These are phyloP conservation scores for Sporothrix pseudoabietina DNA, from an alignment of 2,329 filamentous ascomycete genomes.

Conservation along the genomic window DNA sequence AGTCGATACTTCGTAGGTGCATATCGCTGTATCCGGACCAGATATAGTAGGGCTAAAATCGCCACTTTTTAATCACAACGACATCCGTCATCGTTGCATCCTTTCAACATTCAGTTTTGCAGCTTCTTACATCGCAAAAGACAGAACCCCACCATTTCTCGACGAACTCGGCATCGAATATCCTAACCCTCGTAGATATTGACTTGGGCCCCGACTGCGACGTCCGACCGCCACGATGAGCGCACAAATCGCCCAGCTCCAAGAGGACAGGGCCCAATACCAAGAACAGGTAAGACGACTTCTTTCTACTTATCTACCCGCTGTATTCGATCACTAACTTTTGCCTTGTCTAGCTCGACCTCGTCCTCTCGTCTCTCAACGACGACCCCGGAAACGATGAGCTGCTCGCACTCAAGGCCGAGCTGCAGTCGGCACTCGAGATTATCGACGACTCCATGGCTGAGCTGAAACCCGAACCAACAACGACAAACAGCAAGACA, in stretches of 20 bases:
- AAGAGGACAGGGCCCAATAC: constrained; percentile 57
- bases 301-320: not conserved
- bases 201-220: not conserved
- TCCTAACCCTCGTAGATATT: not conserved
- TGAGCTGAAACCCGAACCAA: constrained; percentile 69
- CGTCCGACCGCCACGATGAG: constrained; percentile 41
- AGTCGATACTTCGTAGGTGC: not conserved
- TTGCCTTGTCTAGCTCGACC: constrained; percentile 63
- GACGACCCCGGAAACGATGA: constrained; percentile 80
- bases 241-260: constrained; percentile 43
- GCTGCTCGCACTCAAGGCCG: constrained; percentile 73
- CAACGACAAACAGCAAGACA: constrained; percentile 32
- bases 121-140: not conserved
- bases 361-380: constrained; percentile 73
- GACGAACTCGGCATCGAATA: too few relatives aligned
- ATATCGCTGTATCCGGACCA: not conserved
- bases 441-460: constrained; percentile 78
- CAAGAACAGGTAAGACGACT: constrained; percentile 55
- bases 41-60: constrained; percentile 5
- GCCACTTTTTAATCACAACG: constrained; percentile 9
- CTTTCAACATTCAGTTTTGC: not conserved
- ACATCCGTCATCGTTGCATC: not conserved
- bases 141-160: not conserved
- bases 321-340: not conserved
- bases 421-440: constrained; percentile 80